A percentile compares a stretch with the other conserved stretches of the same genome.
phyloP scores from a whole-genome alignment of 805 yeast genomes.

The Wickerhamomyces chambardii region DNA sequence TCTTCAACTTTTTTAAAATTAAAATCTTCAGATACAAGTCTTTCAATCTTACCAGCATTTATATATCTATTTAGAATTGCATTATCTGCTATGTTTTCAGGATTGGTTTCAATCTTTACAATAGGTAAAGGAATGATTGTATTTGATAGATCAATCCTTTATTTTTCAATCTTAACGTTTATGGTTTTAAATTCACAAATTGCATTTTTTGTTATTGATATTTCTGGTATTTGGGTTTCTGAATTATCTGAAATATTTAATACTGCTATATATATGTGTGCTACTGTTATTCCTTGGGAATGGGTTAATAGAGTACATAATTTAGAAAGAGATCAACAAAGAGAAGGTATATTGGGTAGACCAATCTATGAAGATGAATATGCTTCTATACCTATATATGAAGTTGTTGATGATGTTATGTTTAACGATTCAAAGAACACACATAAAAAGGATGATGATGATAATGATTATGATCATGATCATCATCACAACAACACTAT shows the following conservation, averaged over 20 bases:
- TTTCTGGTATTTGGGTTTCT: constrained; percentile 66
- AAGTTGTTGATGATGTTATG: constrained; percentile 8
- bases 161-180: constrained; percentile 47
- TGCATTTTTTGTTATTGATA: constrained; percentile 68
- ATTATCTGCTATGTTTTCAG: constrained; percentile 58
- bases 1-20: constrained; percentile 40
- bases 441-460: constrained; percentile 2
- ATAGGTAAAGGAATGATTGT: constrained; percentile 43
- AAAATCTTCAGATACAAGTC: constrained; percentile 21
- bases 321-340: constrained; percentile 49
- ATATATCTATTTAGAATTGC: constrained; percentile 68
- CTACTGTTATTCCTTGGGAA: constrained; percentile 77
- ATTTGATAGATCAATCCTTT: constrained; percentile 37
- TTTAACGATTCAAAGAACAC: constrained; percentile 9
- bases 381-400: constrained; percentile 13
- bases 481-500: too few relatives aligned
- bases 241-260: constrained; percentile 68
- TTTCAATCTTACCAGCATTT: constrained; percentile 63
- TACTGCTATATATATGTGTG: constrained; percentile 59
- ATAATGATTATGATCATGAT: constrained; percentile 1
- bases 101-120: constrained; percentile 47
- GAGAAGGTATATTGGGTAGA: constrained; percentile 68
- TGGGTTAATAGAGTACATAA: constrained; percentile 65
- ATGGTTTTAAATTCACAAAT: constrained; percentile 51
- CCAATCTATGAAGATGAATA: constrained; percentile 64